Conservation (phyloP, 768 basidiomycete species). For the Ephemerocybe angulata region DNA sequence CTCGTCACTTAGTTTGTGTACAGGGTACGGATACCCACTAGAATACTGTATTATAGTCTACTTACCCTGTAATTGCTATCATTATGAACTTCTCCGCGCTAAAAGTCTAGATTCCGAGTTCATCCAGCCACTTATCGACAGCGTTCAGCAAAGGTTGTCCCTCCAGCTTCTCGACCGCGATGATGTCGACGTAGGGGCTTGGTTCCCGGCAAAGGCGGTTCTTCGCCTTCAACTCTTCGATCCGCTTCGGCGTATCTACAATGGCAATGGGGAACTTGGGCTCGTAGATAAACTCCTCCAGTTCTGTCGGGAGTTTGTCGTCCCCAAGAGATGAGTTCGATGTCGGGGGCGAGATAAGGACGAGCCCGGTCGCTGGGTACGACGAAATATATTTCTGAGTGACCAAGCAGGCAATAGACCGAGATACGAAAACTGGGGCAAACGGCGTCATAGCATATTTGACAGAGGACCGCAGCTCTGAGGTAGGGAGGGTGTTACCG, state of each 20-base stretch:
- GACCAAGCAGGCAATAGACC: slow-evolving; percentile 47
- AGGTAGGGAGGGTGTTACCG: background rate
- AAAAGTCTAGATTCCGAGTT: slow-evolving; percentile 41
- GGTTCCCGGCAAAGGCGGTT: slow-evolving; percentile 38
- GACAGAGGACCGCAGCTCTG: slow-evolving; percentile 43
- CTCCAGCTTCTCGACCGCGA: slow-evolving; percentile 32
- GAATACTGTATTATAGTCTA: background rate
- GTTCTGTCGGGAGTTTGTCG: slow-evolving; percentile 30
- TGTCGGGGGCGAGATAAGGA: slow-evolving; percentile 56
- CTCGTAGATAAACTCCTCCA: slow-evolving; percentile 58
- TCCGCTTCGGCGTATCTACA: slow-evolving; percentile 34
- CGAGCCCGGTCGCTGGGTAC: slow-evolving; percentile 56
- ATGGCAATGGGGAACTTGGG: slow-evolving; percentile 59
- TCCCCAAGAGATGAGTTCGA: slow-evolving; percentile 33
- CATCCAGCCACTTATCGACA: slow-evolving; percentile 54
- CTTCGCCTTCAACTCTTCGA: slow-evolving; percentile 28
- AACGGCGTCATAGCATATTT: slow-evolving; percentile 45
- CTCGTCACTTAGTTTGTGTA: background rate
- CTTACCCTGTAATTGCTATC: background rate
- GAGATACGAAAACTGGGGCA: slow-evolving; percentile 55
- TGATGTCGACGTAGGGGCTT: slow-evolving; percentile 32
- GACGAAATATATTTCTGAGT: slow-evolving; percentile 69
- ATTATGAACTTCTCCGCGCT: background rate
- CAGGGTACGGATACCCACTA: background rate
- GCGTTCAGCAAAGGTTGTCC: slow-evolving; percentile 36